phyloP scores from a whole-genome alignment of 2,329 filamentous ascomycete genomes.

The Sporothrix luriei region DNA sequence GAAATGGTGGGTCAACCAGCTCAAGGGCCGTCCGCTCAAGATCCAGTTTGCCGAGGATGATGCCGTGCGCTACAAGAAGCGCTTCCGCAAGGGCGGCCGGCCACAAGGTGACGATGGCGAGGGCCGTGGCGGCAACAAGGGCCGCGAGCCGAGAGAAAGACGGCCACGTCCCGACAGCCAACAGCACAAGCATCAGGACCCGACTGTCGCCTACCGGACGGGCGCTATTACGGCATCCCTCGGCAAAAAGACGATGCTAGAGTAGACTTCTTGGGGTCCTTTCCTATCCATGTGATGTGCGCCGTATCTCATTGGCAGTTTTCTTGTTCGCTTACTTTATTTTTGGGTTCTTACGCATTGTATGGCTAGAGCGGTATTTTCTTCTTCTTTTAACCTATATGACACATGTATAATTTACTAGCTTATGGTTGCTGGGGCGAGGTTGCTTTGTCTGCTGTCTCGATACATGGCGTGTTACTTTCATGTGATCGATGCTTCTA shows the following conservation, averaged over 20 bases:
- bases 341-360: constrained; percentile 8
- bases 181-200: constrained; percentile 50
- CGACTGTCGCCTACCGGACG: constrained; percentile 65
- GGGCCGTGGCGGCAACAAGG: constrained; percentile 27
- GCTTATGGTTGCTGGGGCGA: background rate
- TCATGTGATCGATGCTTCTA: too few species aligned
- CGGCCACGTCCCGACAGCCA: constrained; percentile 20
- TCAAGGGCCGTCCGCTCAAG: constrained; percentile 78
- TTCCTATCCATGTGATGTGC: background rate
- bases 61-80: constrained; percentile 86
- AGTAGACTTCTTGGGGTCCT: constrained; percentile 48
- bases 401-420: background rate
- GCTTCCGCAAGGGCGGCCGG: constrained; percentile 73
- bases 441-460: background rate
- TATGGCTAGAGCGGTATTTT: constrained; percentile 5
- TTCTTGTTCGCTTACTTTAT: background rate
- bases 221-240: constrained; percentile 76
- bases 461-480: too few species aligned
- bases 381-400: background rate
- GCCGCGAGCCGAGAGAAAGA: constrained; percentile 34
- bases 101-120: constrained; percentile 48
- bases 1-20: constrained; percentile 83
- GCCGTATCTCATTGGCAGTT: background rate
- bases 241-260: constrained; percentile 83
- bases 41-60: constrained; percentile 94